A percentile compares a stretch with the other conserved stretches of the same genome.
Conservation (phyloP, 2,329 filamentous ascomycete genomes). For the Lasiodiplodia theobromae region DNA sequence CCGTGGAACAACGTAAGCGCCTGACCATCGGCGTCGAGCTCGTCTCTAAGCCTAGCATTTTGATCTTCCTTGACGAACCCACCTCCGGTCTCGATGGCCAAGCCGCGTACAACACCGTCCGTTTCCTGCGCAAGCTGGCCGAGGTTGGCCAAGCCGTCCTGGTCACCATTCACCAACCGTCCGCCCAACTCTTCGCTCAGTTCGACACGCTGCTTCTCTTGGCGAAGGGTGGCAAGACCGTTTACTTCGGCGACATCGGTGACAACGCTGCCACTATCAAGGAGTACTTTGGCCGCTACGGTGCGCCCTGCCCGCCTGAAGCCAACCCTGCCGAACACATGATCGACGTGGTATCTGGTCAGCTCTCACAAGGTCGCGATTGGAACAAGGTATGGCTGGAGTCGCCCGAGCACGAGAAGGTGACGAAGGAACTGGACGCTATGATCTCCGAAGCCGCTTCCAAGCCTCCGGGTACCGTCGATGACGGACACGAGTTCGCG, state of each 20-base stretch:
- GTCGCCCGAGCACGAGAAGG: slow-evolving; percentile 42
- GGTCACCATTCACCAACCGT: slow-evolving; percentile 87
- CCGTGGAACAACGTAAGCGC: slow-evolving; percentile 68
- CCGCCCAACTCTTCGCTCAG: slow-evolving; percentile 79
- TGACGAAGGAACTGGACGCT: slow-evolving; percentile 46
- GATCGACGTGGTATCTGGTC: slow-evolving; percentile 68
- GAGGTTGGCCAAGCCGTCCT: slow-evolving; percentile 82
- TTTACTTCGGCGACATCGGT: slow-evolving; percentile 84
- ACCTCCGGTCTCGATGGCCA: slow-evolving; percentile 76
- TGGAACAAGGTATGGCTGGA: slow-evolving; percentile 50
- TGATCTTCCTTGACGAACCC: slow-evolving; percentile 78
- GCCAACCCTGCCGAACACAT: slow-evolving; percentile 73
- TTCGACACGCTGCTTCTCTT: slow-evolving; percentile 81
- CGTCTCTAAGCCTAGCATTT: slow-evolving; percentile 67
- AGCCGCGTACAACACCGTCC: slow-evolving; percentile 73
- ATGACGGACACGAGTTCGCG: slow-evolving; percentile 51
- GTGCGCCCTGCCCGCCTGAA: slow-evolving; percentile 61
- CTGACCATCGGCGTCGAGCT: slow-evolving; percentile 67
- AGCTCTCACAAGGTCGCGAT: slow-evolving; percentile 37
- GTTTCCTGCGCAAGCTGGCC: slow-evolving; percentile 75
- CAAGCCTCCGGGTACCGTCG: slow-evolving; percentile 46
- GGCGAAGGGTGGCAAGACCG: slow-evolving; percentile 76
- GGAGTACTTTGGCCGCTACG: slow-evolving; percentile 55
- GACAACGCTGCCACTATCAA: slow-evolving; percentile 71
- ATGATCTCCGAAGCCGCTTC: slow-evolving; percentile 48